Conservation (phyloP, 352 stramenopile genomes). For the Phytophthora hibernalis region DNA sequence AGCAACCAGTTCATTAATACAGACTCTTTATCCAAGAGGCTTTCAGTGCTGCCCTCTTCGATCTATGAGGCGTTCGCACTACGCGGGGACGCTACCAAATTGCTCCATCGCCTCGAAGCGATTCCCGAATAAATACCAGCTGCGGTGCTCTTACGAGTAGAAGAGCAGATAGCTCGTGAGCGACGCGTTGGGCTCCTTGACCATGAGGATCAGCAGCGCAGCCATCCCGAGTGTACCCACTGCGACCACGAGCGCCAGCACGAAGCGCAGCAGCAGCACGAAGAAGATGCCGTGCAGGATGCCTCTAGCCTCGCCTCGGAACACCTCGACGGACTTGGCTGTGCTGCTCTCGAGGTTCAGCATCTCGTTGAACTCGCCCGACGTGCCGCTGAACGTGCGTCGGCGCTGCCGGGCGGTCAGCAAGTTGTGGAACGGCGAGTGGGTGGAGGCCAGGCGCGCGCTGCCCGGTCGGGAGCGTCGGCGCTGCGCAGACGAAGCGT, state of each 20-base stretch:
- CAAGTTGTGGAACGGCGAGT: constrained; percentile 30
- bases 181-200: constrained; percentile 42
- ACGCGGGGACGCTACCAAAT: background rate
- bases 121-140: constrained; percentile 38
- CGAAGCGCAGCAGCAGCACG: constrained; percentile 61
- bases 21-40: background rate
- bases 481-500: constrained; percentile 6
- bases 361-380: constrained; percentile 42
- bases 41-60: background rate
- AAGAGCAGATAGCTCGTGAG: constrained; percentile 44
- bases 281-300: constrained; percentile 73
- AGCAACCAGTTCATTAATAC: background rate
- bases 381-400: constrained; percentile 40
- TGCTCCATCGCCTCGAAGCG: constrained; percentile 13
- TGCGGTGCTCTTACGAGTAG: constrained; percentile 34
- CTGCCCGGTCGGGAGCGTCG: constrained; percentile 22
- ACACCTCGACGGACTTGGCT: constrained; percentile 63
- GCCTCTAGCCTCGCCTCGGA: constrained; percentile 61
- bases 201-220: constrained; percentile 44
- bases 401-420: constrained; percentile 33
- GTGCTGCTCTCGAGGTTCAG: constrained; percentile 55
- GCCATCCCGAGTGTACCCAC: constrained; percentile 42
- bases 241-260: constrained; percentile 47
- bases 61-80: background rate
- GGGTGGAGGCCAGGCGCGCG: constrained; percentile 16